A percentile compares a stretch with the other conserved stretches of the same genome.
These are phyloP conservation scores for Phytophthora boehmeriae DNA, from an alignment of 352 stramenopile species.

Conservation along the genomic window DNA sequence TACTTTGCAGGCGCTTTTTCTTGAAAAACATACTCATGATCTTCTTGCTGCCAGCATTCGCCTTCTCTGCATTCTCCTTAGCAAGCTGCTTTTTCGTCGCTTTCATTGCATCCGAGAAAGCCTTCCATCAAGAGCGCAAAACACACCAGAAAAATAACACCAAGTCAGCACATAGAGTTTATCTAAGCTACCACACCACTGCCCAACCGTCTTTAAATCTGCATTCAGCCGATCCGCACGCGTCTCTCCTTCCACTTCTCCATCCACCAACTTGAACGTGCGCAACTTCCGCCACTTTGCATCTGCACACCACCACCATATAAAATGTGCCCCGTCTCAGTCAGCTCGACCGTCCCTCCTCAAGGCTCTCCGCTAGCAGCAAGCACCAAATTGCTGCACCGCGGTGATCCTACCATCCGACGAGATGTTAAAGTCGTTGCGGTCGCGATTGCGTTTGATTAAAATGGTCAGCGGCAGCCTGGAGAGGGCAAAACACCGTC, in stretches of 20 bases:
- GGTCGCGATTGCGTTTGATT: conserved; percentile 70
- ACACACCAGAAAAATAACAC: background rate
- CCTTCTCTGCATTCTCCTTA: conserved; percentile 31
- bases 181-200: background rate
- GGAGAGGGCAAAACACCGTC: conserved; percentile 7
- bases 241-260: conserved; percentile 63
- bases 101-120: conserved; percentile 33
- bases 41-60: conserved; percentile 27
- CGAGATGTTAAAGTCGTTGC: conserved; percentile 54
- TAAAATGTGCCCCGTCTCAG: conserved; percentile 6
- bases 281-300: conserved; percentile 80
- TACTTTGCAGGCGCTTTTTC: conserved; percentile 4
- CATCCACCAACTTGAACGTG: conserved; percentile 68
- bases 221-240: conserved; percentile 63
- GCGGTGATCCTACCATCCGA: conserved; percentile 34
- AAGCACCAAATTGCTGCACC: background rate
- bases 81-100: conserved; percentile 32
- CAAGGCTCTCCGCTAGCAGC: too few species aligned
- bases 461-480: conserved; percentile 73
- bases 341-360: background rate
- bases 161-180: background rate
- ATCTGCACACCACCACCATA: conserved; percentile 30
- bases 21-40: conserved; percentile 38
- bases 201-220: conserved; percentile 47
- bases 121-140: conserved; percentile 24